phyloP scores from a whole-genome alignment of 1,284 basidiomycete genomes.

The Cutaneotrichosporon curvatum region DNA sequence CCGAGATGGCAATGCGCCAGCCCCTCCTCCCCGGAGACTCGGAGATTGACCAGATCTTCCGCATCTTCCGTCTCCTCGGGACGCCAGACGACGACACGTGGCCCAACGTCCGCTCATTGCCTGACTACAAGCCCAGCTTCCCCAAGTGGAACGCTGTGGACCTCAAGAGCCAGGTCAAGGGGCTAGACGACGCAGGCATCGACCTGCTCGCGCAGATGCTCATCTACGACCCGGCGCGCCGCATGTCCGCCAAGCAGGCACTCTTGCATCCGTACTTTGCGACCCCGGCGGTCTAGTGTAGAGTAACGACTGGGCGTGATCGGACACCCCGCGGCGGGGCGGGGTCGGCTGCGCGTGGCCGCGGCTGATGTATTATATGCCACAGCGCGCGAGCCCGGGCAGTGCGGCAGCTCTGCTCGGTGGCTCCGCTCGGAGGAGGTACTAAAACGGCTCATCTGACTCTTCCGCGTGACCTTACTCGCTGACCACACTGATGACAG shows the following conservation, averaged over 20 bases:
- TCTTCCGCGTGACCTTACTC: no score
- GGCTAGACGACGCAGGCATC: slow-evolving; percentile 62
- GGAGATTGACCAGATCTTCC: slow-evolving; percentile 99
- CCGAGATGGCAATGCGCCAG: slow-evolving; percentile 72
- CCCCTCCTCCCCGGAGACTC: slow-evolving; percentile 97
- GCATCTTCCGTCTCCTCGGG: slow-evolving; percentile 91
- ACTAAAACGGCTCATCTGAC: no score
- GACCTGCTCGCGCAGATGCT: slow-evolving; percentile 77
- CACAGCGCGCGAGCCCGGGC: no score
- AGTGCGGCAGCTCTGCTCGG: no score
- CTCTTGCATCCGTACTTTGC: slow-evolving; percentile 72
- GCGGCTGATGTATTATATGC: no score
- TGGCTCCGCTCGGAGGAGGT: no score
- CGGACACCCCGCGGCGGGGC: no score
- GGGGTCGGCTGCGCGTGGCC: no score
- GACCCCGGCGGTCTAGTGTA: background rate
- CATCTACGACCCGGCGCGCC: slow-evolving; percentile 86
- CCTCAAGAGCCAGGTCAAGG: slow-evolving; percentile 59
- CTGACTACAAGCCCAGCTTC: slow-evolving; percentile 96
- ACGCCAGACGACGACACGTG: slow-evolving; percentile 90
- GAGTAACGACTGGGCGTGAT: no score
- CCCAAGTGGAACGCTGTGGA: slow-evolving; percentile 75
- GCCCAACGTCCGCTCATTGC: slow-evolving; percentile 82
- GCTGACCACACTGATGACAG: no score
- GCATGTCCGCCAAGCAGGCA: slow-evolving; percentile 90